Evolutionary conservation across 2,329 filamentous ascomycete species (phyloP).

Genomic region (Hypomyces rosellus): DNA sequence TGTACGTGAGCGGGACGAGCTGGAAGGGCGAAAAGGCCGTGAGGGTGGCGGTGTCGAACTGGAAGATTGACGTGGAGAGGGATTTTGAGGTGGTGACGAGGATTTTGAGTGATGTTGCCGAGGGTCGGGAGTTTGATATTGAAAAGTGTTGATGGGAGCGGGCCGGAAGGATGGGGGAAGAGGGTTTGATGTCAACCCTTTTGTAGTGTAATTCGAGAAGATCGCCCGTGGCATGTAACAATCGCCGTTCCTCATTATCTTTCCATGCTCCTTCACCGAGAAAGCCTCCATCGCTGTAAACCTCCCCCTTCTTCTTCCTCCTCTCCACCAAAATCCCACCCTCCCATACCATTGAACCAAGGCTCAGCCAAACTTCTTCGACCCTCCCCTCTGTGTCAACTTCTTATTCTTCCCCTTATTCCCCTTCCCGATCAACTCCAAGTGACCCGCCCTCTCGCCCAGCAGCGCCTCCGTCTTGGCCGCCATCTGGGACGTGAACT

Average conservation of each 20-base stretch:
- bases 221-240: not conserved
- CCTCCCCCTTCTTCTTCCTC: not conserved
- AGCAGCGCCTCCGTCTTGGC: slow-evolving; percentile 52
- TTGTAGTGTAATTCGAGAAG: no score
- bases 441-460: slow-evolving; percentile 52
- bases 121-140: slow-evolving; percentile 24
- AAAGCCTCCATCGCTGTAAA: not conserved
- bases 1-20: slow-evolving; percentile 76
- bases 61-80: slow-evolving; percentile 63
- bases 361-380: slow-evolving; percentile 49
- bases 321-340: not conserved
- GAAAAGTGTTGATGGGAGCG: slow-evolving; percentile 5
- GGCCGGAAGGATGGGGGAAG: no score
- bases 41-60: slow-evolving; percentile 81
- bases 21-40: slow-evolving; percentile 71
- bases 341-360: not conserved
- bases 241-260: not conserved
- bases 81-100: slow-evolving; percentile 60
- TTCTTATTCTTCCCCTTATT: slow-evolving; percentile 40
- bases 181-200: no score
- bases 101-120: slow-evolving; percentile 50
- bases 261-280: not conserved
- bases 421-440: slow-evolving; percentile 53
- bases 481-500: slow-evolving; percentile 49
- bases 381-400: slow-evolving; percentile 40